A percentile compares a stretch with the other conserved stretches of the same genome.
phyloP scores from a whole-genome alignment of 2,329 filamentous ascomycete species.

The Exserohilum turcica region DNA sequence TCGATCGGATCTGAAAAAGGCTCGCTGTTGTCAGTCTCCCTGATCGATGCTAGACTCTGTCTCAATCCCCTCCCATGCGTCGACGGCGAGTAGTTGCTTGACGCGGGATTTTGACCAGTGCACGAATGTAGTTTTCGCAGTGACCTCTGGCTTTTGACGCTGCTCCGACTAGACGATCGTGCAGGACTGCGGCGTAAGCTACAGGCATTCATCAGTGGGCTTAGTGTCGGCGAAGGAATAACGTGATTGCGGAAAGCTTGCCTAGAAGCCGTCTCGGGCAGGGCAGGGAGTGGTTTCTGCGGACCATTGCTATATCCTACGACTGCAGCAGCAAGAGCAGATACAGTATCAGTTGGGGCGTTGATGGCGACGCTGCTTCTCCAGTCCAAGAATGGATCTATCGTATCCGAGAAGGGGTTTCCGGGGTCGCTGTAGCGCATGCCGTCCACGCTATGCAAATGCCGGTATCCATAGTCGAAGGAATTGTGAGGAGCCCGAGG shows the following conservation, averaged over 20 bases:
- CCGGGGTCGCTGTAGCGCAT: constrained; percentile 18
- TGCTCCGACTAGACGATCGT: constrained; percentile 7
- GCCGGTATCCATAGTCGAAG: constrained; percentile 5
- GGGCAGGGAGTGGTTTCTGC: constrained; percentile 8
- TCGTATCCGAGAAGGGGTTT: constrained; percentile 18
- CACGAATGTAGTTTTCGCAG: constrained; percentile 23
- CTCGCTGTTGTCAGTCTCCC: constrained; percentile 19
- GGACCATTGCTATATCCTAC: constrained; percentile 15
- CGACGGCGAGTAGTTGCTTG: constrained; percentile 29
- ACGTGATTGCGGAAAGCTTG: constrained; percentile 16
- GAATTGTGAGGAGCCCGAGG: constrained; percentile 9
- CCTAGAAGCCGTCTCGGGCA: background rate
- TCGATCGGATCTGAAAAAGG: constrained; percentile 35
- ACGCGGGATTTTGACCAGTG: constrained; percentile 21
- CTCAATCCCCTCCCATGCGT: constrained; percentile 22
- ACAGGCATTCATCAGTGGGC: constrained; percentile 19
- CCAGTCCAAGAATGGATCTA: constrained; percentile 1
- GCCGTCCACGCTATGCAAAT: constrained; percentile 6
- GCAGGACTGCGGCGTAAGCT: constrained; percentile 13
- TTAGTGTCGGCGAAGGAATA: constrained; percentile 28
- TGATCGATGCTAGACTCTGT: constrained; percentile 13
- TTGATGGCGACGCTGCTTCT: constrained; percentile 10
- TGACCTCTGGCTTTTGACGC: constrained; percentile 24
- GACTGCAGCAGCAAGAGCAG: constrained; percentile 24
- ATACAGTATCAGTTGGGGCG: constrained; percentile 12